Evolutionary conservation across 2,329 filamentous ascomycete species (phyloP), one percentile per base, ranked within the genome.

Genomic region (Diaporthe citriasiana): DNA sequence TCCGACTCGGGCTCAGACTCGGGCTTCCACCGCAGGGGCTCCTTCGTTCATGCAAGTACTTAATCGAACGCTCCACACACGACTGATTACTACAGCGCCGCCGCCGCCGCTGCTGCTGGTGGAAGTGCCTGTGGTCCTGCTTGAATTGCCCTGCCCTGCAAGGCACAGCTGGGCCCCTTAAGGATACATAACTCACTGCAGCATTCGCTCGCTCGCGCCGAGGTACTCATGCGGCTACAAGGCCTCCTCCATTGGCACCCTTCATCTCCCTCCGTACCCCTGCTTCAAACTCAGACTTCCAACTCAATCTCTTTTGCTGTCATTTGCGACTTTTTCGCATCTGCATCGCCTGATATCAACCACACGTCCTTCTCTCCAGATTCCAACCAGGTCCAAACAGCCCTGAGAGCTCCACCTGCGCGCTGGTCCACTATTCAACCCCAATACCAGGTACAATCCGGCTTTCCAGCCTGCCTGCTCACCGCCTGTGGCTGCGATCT

Each of bases 21-120:
- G 77, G 76, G 15, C 63, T 53, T 75, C 79, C 78, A 80, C 79
- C 70, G 15, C 45, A 71, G 22, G 56, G 72, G 56, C 56, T 75
- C 75, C 75, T 76, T 80, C 80, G 80, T 81, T 80, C 79, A 82
- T 82, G 80, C 80, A 82, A 75, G 77, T 51, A 65, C 66, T 70
- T 70, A 56, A 50, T 45, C 17, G 30, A 27, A n/a, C 59, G 40
- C 55, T 66, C 45, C 68, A 74, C 60, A 45, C 25, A 51, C 53
- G 27, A 79, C 77, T 38, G 30, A 65, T 17, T 38, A 3, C 57
- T 12, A 22, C 27, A 30, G 19, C 40, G 10, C 42, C 25, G 12
- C 42, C 25, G 60, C 59, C 40, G 17, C 42, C 33, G 42, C 42
- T 22, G 27, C 10, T 47, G 40, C 8, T 47, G 17, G 25, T 63